These are phyloP conservation scores for Seiridium unicorne DNA, from an alignment of 2,329 filamentous ascomycete species.

Conservation along the genomic window DNA sequence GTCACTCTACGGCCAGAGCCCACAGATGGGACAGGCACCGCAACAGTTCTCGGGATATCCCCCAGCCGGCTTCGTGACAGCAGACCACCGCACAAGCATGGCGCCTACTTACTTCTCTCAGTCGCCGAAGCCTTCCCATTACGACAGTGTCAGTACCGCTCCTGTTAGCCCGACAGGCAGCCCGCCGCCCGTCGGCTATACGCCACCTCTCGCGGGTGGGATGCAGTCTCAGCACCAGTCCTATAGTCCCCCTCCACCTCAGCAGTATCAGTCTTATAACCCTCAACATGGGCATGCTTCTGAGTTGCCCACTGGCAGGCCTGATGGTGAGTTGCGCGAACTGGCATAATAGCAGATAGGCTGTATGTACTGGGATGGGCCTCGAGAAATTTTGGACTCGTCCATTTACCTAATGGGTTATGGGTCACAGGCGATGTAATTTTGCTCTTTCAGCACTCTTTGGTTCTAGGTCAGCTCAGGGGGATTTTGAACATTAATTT, in stretches of 20 bases:
- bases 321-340: slow-evolving; percentile 6
- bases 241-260: not conserved
- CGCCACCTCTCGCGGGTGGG: not conserved
- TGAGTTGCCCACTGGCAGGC: not conserved
- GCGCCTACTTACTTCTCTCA: not conserved
- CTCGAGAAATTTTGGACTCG: not conserved
- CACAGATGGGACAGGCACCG: not conserved
- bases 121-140: not conserved
- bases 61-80: not conserved
- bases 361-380: not conserved
- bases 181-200: slow-evolving; percentile 1
- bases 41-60: slow-evolving; percentile 1
- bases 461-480: no score
- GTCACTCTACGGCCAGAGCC: not conserved
- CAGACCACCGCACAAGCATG: slow-evolving; percentile 1
- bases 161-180: slow-evolving; percentile 1
- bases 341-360: not conserved
- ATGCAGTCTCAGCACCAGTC: not conserved
- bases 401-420: no score
- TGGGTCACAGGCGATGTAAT: no score
- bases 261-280: slow-evolving; percentile 13
- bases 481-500: no score
- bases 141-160: not conserved
- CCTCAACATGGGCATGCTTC: slow-evolving; percentile 22
- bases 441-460: no score